Conservation (phyloP, 306 rosid species). For the Luffa aegyptiaca region DNA sequence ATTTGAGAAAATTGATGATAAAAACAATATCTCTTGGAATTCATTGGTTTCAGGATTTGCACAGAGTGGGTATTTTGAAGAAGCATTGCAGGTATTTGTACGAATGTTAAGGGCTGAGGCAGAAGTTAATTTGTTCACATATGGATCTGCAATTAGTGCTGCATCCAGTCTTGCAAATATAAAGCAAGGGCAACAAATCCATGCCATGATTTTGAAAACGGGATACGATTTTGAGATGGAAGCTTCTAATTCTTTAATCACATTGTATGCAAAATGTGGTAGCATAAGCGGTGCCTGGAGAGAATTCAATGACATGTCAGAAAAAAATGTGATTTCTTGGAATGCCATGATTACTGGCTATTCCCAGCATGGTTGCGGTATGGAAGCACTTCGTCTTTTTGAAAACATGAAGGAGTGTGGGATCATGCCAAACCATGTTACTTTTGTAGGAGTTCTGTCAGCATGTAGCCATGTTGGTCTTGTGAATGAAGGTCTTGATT, state of each 20-base stretch:
- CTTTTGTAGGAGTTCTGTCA: conserved; percentile 72
- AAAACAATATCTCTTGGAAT: conserved; percentile 74
- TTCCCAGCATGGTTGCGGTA: conserved; percentile 76
- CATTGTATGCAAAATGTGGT: conserved; percentile 81
- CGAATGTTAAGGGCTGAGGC: conserved; percentile 50
- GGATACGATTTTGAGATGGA: conserved; percentile 63
- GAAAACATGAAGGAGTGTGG: conserved; percentile 55
- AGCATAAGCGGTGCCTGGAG: conserved; percentile 53
- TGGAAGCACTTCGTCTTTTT: conserved; percentile 56
- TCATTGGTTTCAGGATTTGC: conserved; percentile 71
- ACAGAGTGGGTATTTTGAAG: conserved; percentile 66
- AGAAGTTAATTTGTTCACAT: conserved; percentile 60
- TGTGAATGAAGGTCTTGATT: conserved; percentile 62
- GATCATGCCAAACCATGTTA: conserved; percentile 58
- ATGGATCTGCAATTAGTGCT: conserved; percentile 72
- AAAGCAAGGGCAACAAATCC: conserved; percentile 64
- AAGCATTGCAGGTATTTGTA: conserved; percentile 54
- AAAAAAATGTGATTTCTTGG: conserved; percentile 74
- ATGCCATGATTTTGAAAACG: conserved; percentile 61
- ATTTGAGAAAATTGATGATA: conserved; percentile 44
- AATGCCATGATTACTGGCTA: conserved; percentile 80
- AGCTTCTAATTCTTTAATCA: conserved; percentile 71
- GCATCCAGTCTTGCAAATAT: conserved; percentile 58
- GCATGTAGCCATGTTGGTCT: conserved; percentile 91
- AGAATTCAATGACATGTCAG: conserved; percentile 54